Base-by-base conservation (phyloP, 2,329 filamentous ascomycete genomes). In the Apiospora arundinis region DNA sequence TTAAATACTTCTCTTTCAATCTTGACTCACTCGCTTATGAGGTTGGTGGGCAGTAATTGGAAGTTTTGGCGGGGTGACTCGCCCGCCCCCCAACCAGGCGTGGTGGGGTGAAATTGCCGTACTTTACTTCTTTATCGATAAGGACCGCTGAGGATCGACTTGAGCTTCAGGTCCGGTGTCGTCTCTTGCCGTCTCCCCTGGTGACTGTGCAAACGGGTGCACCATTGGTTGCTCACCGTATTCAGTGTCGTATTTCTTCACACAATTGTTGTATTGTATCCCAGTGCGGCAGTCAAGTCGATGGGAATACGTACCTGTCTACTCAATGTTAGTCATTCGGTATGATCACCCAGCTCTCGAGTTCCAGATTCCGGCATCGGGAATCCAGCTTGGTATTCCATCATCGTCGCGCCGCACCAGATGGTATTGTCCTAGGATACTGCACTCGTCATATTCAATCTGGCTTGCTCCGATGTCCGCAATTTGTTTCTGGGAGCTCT, bases 21-120 rank as follows among this genome's bases (percentile, higher is more conserved):
- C 32, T 63, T 63, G 56, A 63, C 56, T 63, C 56, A 63, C 56
- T 37, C 28, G 56, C 56, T 63, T 40, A 14, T 40, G 56, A 4
- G 28, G 48, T 32, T 60, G 28, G 52, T 63, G 52, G 28, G 56
- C 56, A 63, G 56, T 12, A 63, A 63, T 63, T 40, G 56, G 56
- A 63, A 63, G 56, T 63, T 63, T 63, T 63, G 56, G 56, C 56
- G 56, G 56, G 56, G 56, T 63, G 56, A 63, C 56, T 63, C 32
- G 56, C 18, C 32, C 9, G 32, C 56, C 52, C 52, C 52, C 56
- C 56, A 63, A 63, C 40, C 32, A 60, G 28, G 52, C 56, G 56
- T 63, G 56, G 56, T 63, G 56, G 56, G 56, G 56, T 21, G 37
- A 63, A 40, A 63, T 63, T 63, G 56, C 21, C 32, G 28, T 18